These are phyloP conservation scores for Boletales sp. DNA, from an alignment of 768 basidiomycete genomes.

Conservation along the genomic window DNA sequence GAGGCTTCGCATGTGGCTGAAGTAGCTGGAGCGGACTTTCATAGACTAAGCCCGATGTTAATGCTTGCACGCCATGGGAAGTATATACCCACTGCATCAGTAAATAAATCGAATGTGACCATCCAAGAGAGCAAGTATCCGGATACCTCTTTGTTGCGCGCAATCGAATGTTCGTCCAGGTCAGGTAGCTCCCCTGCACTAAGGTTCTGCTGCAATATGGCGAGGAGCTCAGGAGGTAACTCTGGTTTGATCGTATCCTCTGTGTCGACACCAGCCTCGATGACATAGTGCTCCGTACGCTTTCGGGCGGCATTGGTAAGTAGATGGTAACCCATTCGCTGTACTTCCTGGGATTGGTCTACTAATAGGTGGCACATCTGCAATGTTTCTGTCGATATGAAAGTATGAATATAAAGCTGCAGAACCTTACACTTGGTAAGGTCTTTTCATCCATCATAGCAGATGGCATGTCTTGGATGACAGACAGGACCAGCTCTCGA, in stretches of 20 bases:
- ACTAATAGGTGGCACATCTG: constrained; percentile 81
- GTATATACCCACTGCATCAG: constrained; percentile 63
- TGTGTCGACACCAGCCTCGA: constrained; percentile 80
- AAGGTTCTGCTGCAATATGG: constrained; percentile 52
- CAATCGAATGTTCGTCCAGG: constrained; percentile 36
- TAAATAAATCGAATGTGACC: constrained; percentile 82
- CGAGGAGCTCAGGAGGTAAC: constrained; percentile 66
- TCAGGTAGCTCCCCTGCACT: constrained; percentile 38
- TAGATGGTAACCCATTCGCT: constrained; percentile 74
- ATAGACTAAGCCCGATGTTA: constrained; percentile 56
- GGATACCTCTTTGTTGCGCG: constrained; percentile 41
- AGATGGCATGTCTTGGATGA: constrained; percentile 63
- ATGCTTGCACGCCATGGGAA: not conserved
- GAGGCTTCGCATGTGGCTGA: constrained; percentile 76
- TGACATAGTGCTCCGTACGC: constrained; percentile 78
- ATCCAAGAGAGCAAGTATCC: constrained; percentile 85
- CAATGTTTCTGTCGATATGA: not conserved
- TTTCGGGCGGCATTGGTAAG: constrained; percentile 66
- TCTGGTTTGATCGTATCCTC: constrained; percentile 51
- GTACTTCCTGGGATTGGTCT: constrained; percentile 61
- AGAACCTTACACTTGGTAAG: constrained; percentile 51
- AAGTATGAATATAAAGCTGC: not conserved
- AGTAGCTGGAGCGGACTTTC: constrained; percentile 80
- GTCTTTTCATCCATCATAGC: constrained; percentile 61
- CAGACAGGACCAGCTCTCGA: constrained; percentile 61